phyloP scores from a whole-genome alignment of 805 yeast genomes.

The Cyberlindnera euphorbiiphila region DNA sequence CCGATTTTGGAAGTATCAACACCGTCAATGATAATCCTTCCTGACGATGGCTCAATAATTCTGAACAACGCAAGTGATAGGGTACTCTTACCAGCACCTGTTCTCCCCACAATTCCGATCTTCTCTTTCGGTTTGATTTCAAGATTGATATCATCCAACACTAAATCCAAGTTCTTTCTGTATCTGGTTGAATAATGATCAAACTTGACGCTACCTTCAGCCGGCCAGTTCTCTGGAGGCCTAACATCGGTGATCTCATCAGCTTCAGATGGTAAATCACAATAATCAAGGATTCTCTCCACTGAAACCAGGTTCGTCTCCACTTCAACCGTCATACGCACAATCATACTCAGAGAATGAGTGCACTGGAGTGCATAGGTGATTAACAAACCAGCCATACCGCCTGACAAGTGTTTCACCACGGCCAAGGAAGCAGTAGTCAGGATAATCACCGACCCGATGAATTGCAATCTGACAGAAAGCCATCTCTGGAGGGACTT shows the following conservation, averaged over 20 bases:
- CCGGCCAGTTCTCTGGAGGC: slow-evolving; percentile 76
- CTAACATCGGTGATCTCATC: slow-evolving; percentile 61
- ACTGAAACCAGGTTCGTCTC: slow-evolving; percentile 97
- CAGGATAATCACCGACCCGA: slow-evolving; percentile 54
- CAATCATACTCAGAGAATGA: slow-evolving; percentile 93
- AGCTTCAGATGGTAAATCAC: slow-evolving; percentile 77
- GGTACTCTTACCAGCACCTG: slow-evolving; percentile 95
- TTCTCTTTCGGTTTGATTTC: slow-evolving; percentile 72
- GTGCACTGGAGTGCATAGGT: slow-evolving; percentile 92
- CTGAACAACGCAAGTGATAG: slow-evolving; percentile 81
- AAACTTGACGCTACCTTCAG: slow-evolving; percentile 61
- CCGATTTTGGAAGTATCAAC: slow-evolving; percentile 69
- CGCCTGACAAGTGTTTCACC: slow-evolving; percentile 46
- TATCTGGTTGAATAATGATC: slow-evolving; percentile 76
- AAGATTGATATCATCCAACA: slow-evolving; percentile 62
- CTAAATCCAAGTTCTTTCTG: slow-evolving; percentile 78
- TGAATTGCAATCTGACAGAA: slow-evolving; percentile 54
- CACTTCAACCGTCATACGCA: slow-evolving; percentile 97
- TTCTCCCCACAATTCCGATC: slow-evolving; percentile 93
- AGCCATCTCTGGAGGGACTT: slow-evolving; percentile 71
- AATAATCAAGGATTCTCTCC: slow-evolving; percentile 88
- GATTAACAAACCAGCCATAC: slow-evolving; percentile 89
- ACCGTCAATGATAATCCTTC: slow-evolving; percentile 68
- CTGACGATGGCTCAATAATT: slow-evolving; percentile 71
- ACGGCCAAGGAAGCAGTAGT: slow-evolving; percentile 46